These are phyloP conservation scores for Amaranthus tricolor DNA, from an alignment of 179 eudicot genomes.

Conservation along the genomic window DNA sequence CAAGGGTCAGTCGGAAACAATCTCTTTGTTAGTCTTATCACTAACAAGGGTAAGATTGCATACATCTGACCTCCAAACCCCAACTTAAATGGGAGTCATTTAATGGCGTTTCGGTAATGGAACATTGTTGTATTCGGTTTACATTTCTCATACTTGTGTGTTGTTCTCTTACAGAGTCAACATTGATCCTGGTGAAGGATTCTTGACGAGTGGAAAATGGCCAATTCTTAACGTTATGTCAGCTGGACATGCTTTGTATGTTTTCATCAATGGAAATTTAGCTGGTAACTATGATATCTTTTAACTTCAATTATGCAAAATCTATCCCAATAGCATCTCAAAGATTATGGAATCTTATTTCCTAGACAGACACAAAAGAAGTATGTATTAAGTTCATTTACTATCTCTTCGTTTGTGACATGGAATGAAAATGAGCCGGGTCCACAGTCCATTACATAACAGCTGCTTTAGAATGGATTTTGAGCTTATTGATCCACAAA, in stretches of 20 bases:
- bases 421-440: not conserved
- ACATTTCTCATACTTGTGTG: constrained; percentile 2
- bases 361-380: not conserved
- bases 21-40: too few species aligned
- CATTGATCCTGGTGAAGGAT: constrained; percentile 58
- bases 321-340: not conserved
- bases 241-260: constrained; percentile 95
- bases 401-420: not conserved
- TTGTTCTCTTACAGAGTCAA: constrained; percentile 49
- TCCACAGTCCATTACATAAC: not conserved
- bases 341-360: not conserved
- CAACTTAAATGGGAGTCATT: too few species aligned
- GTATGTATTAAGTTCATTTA: not conserved
- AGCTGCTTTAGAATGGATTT: too few species aligned
- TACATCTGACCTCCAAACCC: too few species aligned
- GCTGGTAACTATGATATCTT: constrained; percentile 46
- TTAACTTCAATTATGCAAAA: not conserved
- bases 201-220: constrained; percentile 57
- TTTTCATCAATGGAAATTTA: constrained; percentile 77
- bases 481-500: too few species aligned
- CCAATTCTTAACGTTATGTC: constrained; percentile 78
- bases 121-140: too few species aligned
- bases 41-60: too few species aligned
- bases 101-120: too few species aligned
- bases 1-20: too few species aligned